These are phyloP conservation scores for Cinnamomum micranthum DNA, from an alignment of 164 flowering plant genomes.

Conservation along the genomic window DNA sequence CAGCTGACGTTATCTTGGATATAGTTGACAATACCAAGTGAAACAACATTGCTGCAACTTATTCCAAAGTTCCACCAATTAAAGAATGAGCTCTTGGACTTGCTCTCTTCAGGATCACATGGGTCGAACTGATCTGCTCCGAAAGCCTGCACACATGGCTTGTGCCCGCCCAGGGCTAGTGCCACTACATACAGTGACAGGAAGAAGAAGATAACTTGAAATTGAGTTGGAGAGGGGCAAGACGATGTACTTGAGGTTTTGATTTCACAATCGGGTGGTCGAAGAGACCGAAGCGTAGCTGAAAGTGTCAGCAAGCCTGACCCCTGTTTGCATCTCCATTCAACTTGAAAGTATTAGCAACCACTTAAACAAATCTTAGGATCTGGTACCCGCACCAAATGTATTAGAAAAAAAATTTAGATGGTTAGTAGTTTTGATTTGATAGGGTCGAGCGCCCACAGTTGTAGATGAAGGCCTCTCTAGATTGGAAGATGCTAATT, in stretches of 20 bases:
- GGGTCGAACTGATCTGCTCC: constrained; percentile 68
- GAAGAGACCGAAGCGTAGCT: constrained; percentile 23
- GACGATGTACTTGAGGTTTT: not conserved
- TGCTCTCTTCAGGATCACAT: constrained; percentile 32
- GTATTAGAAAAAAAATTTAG: no score
- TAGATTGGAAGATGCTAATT: no score
- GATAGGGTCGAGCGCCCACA: no score
- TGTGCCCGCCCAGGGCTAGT: constrained; percentile 56
- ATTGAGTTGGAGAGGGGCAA: constrained; percentile 26
- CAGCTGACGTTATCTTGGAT: constrained; percentile 55
- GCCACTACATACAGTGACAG: constrained; percentile 54
- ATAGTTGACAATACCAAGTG: constrained; percentile 30
- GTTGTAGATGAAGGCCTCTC: no score
- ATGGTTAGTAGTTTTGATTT: no score
- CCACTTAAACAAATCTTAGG: no score
- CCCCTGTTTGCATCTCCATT: constrained; percentile 29
- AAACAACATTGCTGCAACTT: constrained; percentile 21
- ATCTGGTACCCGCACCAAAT: no score
- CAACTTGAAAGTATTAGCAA: no score
- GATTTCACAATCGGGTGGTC: constrained; percentile 21
- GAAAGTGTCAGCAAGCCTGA: constrained; percentile 45
- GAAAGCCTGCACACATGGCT: constrained; percentile 62
- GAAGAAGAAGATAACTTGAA: constrained; percentile 44
- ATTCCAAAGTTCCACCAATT: constrained; percentile 61
- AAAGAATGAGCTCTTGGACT: constrained; percentile 54